These are phyloP conservation scores for Suillus discolor DNA, from an alignment of 768 basidiomycete species.

Conservation along the genomic window DNA sequence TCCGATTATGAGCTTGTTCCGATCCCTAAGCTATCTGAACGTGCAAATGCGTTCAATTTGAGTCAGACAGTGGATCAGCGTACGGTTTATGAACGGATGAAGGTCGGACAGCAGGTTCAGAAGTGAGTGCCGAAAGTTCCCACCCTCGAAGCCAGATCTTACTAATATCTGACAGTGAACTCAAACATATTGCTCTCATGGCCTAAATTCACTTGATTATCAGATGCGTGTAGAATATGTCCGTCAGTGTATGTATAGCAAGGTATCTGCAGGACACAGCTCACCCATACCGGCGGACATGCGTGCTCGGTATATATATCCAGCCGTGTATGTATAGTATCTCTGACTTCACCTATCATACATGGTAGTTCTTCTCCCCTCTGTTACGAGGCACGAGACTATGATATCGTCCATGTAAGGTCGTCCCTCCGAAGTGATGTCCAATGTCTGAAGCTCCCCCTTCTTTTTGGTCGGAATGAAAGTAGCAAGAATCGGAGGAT, in stretches of 20 bases:
- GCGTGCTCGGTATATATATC: background rate
- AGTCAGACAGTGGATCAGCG: conserved; percentile 35
- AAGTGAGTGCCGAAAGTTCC: conserved; percentile 48
- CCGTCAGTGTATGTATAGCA: no score
- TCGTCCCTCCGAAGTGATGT: background rate
- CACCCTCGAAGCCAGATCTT: conserved; percentile 7
- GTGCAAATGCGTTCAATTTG: conserved; percentile 45
- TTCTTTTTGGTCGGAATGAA: background rate
- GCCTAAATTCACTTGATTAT: no score
- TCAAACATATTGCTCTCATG: conserved; percentile 82
- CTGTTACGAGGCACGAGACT: conserved; percentile 2
- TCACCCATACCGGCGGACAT: background rate
- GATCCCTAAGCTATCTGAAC: conserved; percentile 53
- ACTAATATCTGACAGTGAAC: conserved; percentile 53
- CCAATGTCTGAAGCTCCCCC: conserved; percentile 1
- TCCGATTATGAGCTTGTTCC: conserved; percentile 81
- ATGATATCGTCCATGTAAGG: conserved; percentile 2
- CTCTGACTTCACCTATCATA: conserved; percentile 1
- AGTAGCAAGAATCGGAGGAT: background rate
- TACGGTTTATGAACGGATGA: conserved; percentile 66
- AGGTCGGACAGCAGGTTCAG: conserved; percentile 88
- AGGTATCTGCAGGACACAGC: background rate
- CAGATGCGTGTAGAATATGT: background rate
- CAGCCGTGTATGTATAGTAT: background rate
- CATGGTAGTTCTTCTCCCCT: background rate